These are phyloP conservation scores for Lecanicillium sp. DNA, from an alignment of 2,329 filamentous ascomycete genomes.

Conservation along the genomic window DNA sequence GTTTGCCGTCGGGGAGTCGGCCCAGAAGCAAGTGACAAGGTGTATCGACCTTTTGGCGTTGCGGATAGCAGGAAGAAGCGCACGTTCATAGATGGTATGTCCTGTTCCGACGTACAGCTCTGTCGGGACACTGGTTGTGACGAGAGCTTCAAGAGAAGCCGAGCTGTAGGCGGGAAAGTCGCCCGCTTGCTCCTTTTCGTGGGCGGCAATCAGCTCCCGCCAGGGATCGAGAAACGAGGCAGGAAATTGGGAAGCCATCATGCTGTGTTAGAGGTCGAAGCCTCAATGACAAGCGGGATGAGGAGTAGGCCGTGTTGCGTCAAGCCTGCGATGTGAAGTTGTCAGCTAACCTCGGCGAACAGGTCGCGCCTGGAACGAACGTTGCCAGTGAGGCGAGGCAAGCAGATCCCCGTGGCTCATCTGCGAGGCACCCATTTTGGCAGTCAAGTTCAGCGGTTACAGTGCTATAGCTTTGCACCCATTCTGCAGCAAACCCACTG, in stretches of 20 bases:
- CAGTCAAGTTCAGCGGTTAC: no score
- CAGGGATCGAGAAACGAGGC: constrained; percentile 33
- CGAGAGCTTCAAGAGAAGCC: constrained; percentile 37
- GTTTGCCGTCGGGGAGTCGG: constrained; percentile 55
- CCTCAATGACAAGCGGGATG: no score
- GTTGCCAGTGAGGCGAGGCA: no score
- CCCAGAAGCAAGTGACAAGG: constrained; percentile 80
- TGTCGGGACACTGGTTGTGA: constrained; percentile 41
- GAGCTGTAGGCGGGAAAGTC: constrained; percentile 47
- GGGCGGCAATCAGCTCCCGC: constrained; percentile 27
- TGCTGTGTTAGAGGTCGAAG: no score
- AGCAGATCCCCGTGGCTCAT: no score
- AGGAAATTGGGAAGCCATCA: constrained; percentile 25
- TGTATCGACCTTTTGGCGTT: constrained; percentile 59
- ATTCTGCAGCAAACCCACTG: neutral
- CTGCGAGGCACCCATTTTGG: no score
- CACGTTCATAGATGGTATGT: constrained; percentile 46
- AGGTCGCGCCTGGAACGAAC: no score
- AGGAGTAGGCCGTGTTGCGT: no score
- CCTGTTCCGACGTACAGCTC: constrained; percentile 54
- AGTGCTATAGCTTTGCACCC: neutral
- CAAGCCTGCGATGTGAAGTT: no score
- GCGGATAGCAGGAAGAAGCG: constrained; percentile 56
- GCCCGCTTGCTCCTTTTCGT: constrained; percentile 27
- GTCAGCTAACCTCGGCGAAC: no score